Base-by-base conservation (phyloP, 2,329 filamentous ascomycete genomes). In the Calonectria pseudoreteaudii region DNA sequence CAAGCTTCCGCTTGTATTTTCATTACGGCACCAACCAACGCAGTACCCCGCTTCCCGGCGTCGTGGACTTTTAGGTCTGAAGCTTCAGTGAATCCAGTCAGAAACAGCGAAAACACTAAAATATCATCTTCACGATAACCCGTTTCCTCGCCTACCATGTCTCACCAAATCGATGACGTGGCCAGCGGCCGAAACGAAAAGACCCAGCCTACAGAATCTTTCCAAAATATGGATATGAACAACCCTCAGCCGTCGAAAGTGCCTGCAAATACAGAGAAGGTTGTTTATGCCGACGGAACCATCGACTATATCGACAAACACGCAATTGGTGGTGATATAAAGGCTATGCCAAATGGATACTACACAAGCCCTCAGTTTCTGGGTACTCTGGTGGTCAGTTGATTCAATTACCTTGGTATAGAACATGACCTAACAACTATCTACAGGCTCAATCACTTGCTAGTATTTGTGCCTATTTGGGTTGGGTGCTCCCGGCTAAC, bases 261-360 rank as follows among this genome's bases (percentile, higher is more conserved):
- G 20, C 50, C 60, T 13, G 26, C 75, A 36, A 72, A 78, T 16
- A 79, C 81, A n/a, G 79, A 80, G 56, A 83, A 82, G 72, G 79
- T 83, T 18, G 76, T 81, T 44, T 81, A 86, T 71, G 82, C 84
- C 14, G 86, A 87, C 74, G 86, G 86, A 30, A 83, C 83, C 16
- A 78, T 87, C 65, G 84, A 87, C 79, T 82, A 85, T 65, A 81
- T 87, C 72, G 86, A 87, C 73, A 76, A 82, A 4, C 81, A 85
- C 38, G 86, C 85, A 52, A 78, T 87, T n/a, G 86, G 86, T 8
- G 86, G 86, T 11, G 83, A 85, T 4, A 70, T 84, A 7, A 81
- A 83, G 8, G 78, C 80, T 13, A 86, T 88, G 85, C 86, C 85
- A 1, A 66, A 70, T 34, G 85, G 86, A 16, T 87, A 87, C 79